Evolutionary conservation across 306 rosid genomes (phyloP).

Genomic region (Vicia sativa): DNA sequence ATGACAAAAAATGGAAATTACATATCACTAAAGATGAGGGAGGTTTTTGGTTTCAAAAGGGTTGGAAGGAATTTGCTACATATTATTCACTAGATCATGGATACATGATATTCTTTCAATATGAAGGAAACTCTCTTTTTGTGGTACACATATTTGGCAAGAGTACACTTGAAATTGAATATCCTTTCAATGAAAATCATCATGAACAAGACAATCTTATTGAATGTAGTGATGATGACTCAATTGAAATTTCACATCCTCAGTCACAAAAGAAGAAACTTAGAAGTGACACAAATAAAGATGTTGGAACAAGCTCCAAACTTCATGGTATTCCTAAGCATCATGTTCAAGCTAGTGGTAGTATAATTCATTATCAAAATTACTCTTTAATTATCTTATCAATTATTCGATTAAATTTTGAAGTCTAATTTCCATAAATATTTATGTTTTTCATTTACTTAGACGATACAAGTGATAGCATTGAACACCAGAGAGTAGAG

Average conservation of each 20-base stretch:
- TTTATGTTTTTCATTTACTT: background rate
- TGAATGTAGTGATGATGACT: background rate
- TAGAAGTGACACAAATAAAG: background rate
- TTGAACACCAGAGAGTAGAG: background rate
- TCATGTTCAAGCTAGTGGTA: conserved; percentile 15
- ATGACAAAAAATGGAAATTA: conserved; percentile 38
- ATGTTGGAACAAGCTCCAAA: conserved; percentile 16
- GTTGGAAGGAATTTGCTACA: conserved; percentile 22
- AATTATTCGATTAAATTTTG: background rate
- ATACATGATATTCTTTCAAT: background rate
- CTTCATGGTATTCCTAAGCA: background rate
- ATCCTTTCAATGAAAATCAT: background rate
- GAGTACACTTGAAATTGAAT: conserved; percentile 9
- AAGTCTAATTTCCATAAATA: background rate
- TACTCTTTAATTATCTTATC: background rate
- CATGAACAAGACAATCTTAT: background rate
- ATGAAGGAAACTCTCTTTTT: background rate
- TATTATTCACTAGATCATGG: conserved; percentile 21
- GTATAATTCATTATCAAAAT: background rate
- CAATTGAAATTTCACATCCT: background rate
- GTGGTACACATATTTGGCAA: background rate
- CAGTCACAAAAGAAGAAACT: conserved; percentile 2
- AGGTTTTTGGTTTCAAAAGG: conserved; percentile 16
- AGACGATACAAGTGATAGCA: background rate
- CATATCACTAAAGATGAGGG: background rate